Evolutionary conservation across 441 rosid species (phyloP).

Genomic region (Sinapis alba): DNA sequence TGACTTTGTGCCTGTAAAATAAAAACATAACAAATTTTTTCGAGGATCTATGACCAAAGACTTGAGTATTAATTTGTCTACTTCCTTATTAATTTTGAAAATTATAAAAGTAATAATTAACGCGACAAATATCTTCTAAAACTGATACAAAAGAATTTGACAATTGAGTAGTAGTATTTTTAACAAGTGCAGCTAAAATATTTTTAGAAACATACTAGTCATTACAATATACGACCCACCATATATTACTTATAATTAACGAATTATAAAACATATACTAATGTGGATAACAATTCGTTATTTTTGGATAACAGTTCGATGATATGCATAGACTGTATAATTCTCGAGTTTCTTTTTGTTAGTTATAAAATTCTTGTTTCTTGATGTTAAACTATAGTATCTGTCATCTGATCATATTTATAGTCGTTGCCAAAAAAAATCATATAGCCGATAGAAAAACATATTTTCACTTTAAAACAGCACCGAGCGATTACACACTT

Average conservation of each 20-base stretch:
- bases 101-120: conserved; percentile 9
- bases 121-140: conserved; percentile 2
- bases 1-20: conserved; percentile 30
- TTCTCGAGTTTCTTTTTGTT: background rate
- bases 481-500: conserved; percentile 4
- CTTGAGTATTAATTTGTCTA: conserved; percentile 26
- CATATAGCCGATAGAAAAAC: background rate
- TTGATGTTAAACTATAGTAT: background rate
- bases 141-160: background rate
- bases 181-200: background rate
- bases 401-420: background rate
- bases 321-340: background rate
- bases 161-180: background rate
- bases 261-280: background rate
- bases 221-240: background rate
- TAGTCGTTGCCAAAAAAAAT: background rate
- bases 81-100: background rate
- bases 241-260: background rate
- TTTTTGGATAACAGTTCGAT: background rate
- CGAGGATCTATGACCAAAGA: conserved; percentile 26
- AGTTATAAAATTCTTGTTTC: background rate
- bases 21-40: conserved; percentile 1
- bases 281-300: too few species aligned
- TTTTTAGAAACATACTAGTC: background rate
- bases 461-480: background rate